Evolutionary conservation across 2,329 filamentous ascomycete genomes (phyloP), one percentile per base, ranked within the genome.

Genomic region (Westerdykella ornata): DNA sequence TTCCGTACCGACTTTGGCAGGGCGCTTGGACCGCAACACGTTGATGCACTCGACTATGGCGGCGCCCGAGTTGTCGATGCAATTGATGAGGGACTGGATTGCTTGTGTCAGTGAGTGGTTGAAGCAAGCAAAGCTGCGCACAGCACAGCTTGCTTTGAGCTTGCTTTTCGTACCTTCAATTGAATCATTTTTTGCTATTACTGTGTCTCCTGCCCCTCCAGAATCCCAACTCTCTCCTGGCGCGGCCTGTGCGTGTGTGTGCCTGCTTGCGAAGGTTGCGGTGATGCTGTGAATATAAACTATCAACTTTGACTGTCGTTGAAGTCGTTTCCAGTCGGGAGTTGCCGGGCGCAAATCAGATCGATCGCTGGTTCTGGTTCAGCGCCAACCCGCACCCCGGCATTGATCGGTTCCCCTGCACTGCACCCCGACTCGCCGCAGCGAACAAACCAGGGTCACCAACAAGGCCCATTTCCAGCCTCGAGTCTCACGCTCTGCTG

Each of bases 31-130:
- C 62, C 87, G 87, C 60, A 98, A 75, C 49, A 97, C 85, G 66
- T 90, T 84, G 66, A 85, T 86, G 72, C 92, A 98, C 74, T 98
- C 92, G 71, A 97, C 92, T 54, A 98, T 77, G 59, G 92, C 89
- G 56, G 92, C 92, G 66, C 92, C 92, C 52, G 92, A 97, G 76
- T 96, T 98, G 83, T 98, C 92, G 80, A 98, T 97, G 82, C 92
- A 97, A 72, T 92, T 96, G 60, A 98, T 80, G 80, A 98, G 88
- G 66, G 89, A 85, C 92, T 73, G 68, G 51, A 72, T 47, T 47
- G 44, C 32, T 34, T 49, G 53, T 87, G 95, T 97, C 49, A 61
- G 62, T 47, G 48, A 29, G 26, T 43, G 37, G 44, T 48, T 20
- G 9, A 13, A 20, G 40, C 13, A 8, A n/a, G 37, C 41, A 43